Base-by-base conservation (phyloP, 345 rosid genomes). In the Passiflora organensis region DNA sequence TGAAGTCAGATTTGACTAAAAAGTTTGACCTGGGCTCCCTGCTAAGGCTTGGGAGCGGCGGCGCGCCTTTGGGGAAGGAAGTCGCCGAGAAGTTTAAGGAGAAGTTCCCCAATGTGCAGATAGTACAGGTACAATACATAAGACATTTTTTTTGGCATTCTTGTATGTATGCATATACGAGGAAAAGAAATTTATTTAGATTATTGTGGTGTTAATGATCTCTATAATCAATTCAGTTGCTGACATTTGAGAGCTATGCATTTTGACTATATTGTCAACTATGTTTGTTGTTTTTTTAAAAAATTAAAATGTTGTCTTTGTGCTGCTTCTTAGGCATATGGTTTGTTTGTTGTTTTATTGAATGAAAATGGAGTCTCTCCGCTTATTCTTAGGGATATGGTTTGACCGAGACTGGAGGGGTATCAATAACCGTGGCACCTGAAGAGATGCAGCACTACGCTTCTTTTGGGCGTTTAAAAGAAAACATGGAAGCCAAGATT, bases 51-150 rank as follows among this genome's bases (percentile, higher is more conserved):
- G 86, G 80, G 1, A 59, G 84, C 56, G 96, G 95, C 12, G 98
- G 95, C 1, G 96, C 98, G 6, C 90, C 98, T 13, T 73, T 91
- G 0, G 86, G 93, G 4, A 84, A 79, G 81, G 95, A 88, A 59
- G 70, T 79, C 8, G 74, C 82, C n/a, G 77, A 71, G 69, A 79
- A 65, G 61, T 91, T 91, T 68, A 78, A 56, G 49, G 53, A 72
- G 62, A 91, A 87, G 59, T 85, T 87, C 56, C 95, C 97, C 21
- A 51, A 73, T n/a, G 82, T 85, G 6, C 83, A 76, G 20, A 77
- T 91, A 55, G 1, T 52, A 2, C 95, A 87, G 91, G 95, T 91
- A 62, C 55, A n/a, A n/a, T n/a, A n/a, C n/a, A n/a, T n/a, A n/a
- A n/a, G n/a, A n/a, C n/a, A n/a, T n/a, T n/a, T n/a, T n/a, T n/a